These are phyloP conservation scores for Ambrosiella xylebori DNA, from an alignment of 2,329 filamentous ascomycete genomes.

Conservation along the genomic window DNA sequence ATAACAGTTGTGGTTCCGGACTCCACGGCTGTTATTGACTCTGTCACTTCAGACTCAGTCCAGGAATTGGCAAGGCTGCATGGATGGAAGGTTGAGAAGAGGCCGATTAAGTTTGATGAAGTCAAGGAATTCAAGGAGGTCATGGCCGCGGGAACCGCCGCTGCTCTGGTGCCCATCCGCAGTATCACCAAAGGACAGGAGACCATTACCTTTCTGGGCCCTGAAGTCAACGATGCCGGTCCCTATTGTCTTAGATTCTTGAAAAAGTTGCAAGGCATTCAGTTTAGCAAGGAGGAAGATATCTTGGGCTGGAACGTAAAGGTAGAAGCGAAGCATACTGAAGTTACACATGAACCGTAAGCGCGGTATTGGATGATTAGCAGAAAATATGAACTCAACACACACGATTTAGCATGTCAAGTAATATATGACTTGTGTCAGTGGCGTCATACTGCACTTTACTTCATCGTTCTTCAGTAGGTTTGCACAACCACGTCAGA, in stretches of 20 bases:
- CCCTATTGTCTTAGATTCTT: slow-evolving; percentile 57
- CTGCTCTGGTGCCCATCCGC: slow-evolving; percentile 76
- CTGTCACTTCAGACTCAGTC: slow-evolving; percentile 65
- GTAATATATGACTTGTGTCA: no score
- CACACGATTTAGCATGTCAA: no score
- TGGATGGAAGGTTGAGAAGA: slow-evolving; percentile 70
- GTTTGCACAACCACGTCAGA: no score
- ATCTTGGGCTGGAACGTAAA: slow-evolving; percentile 52
- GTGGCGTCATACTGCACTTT: no score
- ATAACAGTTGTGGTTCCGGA: slow-evolving; percentile 59
- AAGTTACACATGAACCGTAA: slow-evolving; percentile 19
- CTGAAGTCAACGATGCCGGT: slow-evolving; percentile 49
- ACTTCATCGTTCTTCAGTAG: no score
- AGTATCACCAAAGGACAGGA: slow-evolving; percentile 52
- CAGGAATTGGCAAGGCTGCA: slow-evolving; percentile 58
- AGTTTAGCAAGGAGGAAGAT: slow-evolving; percentile 65
- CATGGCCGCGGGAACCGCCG: slow-evolving; percentile 81
- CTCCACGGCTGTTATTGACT: slow-evolving; percentile 74
- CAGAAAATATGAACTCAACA: no score
- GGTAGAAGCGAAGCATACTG: slow-evolving; percentile 29
- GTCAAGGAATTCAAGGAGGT: slow-evolving; percentile 48
- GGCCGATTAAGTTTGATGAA: slow-evolving; percentile 49
- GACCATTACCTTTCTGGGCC: slow-evolving; percentile 37
- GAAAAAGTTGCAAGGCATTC: slow-evolving; percentile 64
- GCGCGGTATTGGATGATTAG: neutral